Base-by-base conservation (phyloP, 208 protist species). In the Vickermania spadyakhi region DNA sequence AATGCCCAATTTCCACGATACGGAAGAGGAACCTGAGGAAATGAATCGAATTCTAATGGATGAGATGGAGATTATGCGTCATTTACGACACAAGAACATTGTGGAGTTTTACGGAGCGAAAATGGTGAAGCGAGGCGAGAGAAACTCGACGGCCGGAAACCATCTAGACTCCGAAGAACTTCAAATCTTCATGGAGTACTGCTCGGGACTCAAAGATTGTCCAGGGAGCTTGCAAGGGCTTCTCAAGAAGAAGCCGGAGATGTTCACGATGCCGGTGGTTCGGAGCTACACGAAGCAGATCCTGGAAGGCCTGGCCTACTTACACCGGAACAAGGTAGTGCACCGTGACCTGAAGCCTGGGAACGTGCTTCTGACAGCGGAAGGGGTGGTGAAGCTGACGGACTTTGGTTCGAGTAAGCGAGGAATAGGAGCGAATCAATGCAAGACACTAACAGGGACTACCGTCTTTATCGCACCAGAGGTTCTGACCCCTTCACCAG, bases 271-370 rank as follows among this genome's bases (percentile, higher is more conserved):
- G 28, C 58, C 60, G 57, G 67, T 72, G 1, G 62, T 87, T 3
- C 74, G 78, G 1, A 67, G 80, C 31, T 95, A 83, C 68, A 56
- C 84, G 25, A 66, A 72, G 42, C 89, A 97, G 74, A 73, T 97
- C 1, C 83, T 79, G 21, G 75, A 91, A 28, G 83, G 77, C 7
- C 58, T 97, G 26, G 76, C 92, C 54, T 82, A 97, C 55, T 86
- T 97, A n/a, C 93, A 97, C 59, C 50, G 52, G 2, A 76, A 94
- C 67, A 89, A 92, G 60, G 92, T 97, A 75, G 67, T 95, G 26
- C 91, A 96, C 57, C 82, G 91, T 13, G 91, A 96, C 58, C 90
- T 96, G 64, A 96, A 96, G 52, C 79, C 72, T 1, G 91, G 84
- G 5, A 96, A 96, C 56, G 70, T 95, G 27, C 72, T 96, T 23